phyloP scores from a whole-genome alignment of 148 eudicot genomes.

The Fagopyrum tataricum region DNA sequence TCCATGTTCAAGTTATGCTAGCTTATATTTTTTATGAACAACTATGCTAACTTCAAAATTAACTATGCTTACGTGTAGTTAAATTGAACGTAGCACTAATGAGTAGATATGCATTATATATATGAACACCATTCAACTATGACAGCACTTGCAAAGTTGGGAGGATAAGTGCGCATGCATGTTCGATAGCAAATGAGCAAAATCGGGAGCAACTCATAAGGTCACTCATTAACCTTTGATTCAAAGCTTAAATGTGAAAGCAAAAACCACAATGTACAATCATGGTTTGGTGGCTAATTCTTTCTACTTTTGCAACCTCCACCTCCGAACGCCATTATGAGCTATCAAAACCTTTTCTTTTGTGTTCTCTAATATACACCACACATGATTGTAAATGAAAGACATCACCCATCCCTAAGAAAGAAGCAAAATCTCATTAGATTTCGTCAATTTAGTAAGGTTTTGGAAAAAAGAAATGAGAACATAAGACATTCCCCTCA shows the following conservation, averaged over 20 bases:
- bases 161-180: background rate
- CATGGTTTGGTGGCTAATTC: background rate
- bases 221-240: background rate
- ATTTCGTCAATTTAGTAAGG: too few relatives aligned
- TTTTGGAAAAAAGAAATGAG: background rate
- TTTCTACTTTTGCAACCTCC: background rate
- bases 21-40: too few relatives aligned
- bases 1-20: too few relatives aligned
- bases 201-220: background rate
- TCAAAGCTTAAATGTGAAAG: background rate
- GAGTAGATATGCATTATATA: background rate
- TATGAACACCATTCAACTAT: background rate
- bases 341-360: too few relatives aligned
- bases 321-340: background rate
- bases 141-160: background rate
- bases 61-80: too few relatives aligned
- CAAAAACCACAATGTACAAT: background rate
- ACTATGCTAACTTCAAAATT: too few relatives aligned
- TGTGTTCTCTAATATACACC: background rate
- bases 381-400: background rate
- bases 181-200: background rate
- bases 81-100: background rate
- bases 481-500: background rate
- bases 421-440: too few relatives aligned
- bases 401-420: background rate